Evolutionary conservation across 352 stramenopile genomes (phyloP), one percentile per base, ranked within the genome.

Genomic region (Elongisporangium undulatum): DNA sequence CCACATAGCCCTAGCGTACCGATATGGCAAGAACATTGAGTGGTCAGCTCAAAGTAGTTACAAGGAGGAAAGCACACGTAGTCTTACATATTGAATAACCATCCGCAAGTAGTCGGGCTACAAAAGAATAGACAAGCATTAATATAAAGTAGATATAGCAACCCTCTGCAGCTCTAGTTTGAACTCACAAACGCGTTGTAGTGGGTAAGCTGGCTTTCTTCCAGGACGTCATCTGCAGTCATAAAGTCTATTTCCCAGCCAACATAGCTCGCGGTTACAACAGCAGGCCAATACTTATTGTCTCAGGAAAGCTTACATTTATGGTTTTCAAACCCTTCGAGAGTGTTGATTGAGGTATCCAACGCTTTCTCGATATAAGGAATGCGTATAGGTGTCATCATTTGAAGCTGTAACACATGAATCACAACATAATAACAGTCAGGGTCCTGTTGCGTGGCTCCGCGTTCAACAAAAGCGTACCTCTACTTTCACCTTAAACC

Each of bases 301-400:
- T 51, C 21, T 23, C 23, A 58, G 17, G 48, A 49, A 34, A 15
- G 62, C 72, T 56, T 67, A 92, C 85, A 76, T 51, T 85, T 87
- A 39, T 89, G 79, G 56, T 92, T 94, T 50, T 90, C 78, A 58
- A 94, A 92, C 7, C 85, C 82, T 71, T 94, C 82, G 38, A 92
- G 57, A 4, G 83, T 92, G 15, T 77, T 67, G 56, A 94, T 94
- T 7, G 69, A 79, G n/a, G 91, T 70, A 1, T 73, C 77, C 1
- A 94, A 61, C n/a, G 78, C 75, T 67, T 85, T 75, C 61, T 92
- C 85, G 20, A 94, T 89, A 55, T 91, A 94, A n/a, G 85, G 85
- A 26, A 94, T 94, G 29, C 85, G 81, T 61, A 92, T 90, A 3
- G 83, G 85, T 13, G 85, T 94, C 75, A 94, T 92, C 74, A 94